phyloP scores from a whole-genome alignment of 176 grass and related monocot genomes.

The Carex cristatella region DNA sequence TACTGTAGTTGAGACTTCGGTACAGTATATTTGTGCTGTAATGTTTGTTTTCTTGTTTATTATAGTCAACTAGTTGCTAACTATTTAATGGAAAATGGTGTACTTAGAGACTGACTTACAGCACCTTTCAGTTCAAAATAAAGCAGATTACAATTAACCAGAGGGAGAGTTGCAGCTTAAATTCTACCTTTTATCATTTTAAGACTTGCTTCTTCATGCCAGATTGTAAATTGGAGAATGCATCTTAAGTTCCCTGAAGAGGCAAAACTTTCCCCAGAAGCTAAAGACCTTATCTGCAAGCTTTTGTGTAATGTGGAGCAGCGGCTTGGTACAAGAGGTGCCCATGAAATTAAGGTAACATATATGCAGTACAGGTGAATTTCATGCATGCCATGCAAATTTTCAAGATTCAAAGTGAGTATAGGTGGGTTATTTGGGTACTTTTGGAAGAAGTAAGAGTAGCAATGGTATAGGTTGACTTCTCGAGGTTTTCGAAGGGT shows the following conservation, averaged over 20 bases:
- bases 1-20: background rate
- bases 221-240: slow-evolving; percentile 99
- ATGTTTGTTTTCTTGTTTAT: background rate
- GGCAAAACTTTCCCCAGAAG: slow-evolving; percentile 79
- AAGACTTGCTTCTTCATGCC: slow-evolving; percentile 11
- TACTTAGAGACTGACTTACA: background rate
- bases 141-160: background rate
- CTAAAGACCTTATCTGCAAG: slow-evolving; percentile 89
- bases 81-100: background rate
- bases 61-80: background rate
- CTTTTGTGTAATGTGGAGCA: slow-evolving; percentile 93
- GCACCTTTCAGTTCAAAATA: background rate
- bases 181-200: slow-evolving; percentile 16
- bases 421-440: background rate
- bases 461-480: background rate
- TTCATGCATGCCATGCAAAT: background rate
- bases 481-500: background rate
- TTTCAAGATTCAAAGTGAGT: background rate
- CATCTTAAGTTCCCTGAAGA: slow-evolving; percentile 97
- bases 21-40: background rate
- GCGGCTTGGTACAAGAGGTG: slow-evolving; percentile 87
- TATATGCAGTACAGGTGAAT: background rate
- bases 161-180: background rate
- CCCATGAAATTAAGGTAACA: slow-evolving; percentile 82
- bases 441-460: background rate